Percentiles rank a stretch among this genome's conserved stretches.
Conservation (phyloP, 495 filamentous ascomycete genomes). For the Immersiella caudata region DNA sequence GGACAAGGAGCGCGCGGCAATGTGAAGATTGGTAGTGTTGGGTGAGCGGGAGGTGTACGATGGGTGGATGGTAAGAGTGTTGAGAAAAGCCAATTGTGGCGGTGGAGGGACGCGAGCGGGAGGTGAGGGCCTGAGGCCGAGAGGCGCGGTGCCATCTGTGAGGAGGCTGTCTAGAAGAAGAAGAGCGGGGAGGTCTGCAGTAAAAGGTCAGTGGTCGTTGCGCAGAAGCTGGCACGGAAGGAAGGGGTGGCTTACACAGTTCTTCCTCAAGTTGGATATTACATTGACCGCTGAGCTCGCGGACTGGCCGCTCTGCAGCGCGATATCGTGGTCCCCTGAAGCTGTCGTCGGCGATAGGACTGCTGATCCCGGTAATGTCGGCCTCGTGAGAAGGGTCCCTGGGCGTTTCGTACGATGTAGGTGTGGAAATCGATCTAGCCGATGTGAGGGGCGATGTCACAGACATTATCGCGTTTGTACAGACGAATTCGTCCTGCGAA, state of each 20-base stretch:
- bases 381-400: background rate
- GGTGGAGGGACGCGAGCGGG: constrained; percentile 52
- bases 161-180: constrained; percentile 68
- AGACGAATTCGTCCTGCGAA: background rate
- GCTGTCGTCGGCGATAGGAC: constrained; percentile 1
- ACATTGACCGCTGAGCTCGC: constrained; percentile 64
- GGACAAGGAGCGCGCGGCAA: constrained; percentile 42
- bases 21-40: constrained; percentile 38
- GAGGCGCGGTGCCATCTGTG: constrained; percentile 51
- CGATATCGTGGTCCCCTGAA: constrained; percentile 6
- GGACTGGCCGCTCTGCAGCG: constrained; percentile 23
- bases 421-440: constrained; percentile 9
- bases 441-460: constrained; percentile 5
- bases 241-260: constrained; percentile 56
- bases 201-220: constrained; percentile 7
- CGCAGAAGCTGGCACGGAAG: background rate
- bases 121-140: constrained; percentile 34
- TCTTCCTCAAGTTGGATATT: constrained; percentile 77
- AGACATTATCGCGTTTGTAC: background rate
- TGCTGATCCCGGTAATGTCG: constrained; percentile 12
- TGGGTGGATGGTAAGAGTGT: constrained; percentile 72
- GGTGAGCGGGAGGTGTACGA: constrained; percentile 56
- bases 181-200: constrained; percentile 67
- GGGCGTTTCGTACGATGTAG: constrained; percentile 10
- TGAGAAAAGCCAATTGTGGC: constrained; percentile 66